Percentiles rank a stretch among this genome's conserved stretches.
Conservation (phyloP, 179 eudicot species). For the Amaranthus tricolor region DNA sequence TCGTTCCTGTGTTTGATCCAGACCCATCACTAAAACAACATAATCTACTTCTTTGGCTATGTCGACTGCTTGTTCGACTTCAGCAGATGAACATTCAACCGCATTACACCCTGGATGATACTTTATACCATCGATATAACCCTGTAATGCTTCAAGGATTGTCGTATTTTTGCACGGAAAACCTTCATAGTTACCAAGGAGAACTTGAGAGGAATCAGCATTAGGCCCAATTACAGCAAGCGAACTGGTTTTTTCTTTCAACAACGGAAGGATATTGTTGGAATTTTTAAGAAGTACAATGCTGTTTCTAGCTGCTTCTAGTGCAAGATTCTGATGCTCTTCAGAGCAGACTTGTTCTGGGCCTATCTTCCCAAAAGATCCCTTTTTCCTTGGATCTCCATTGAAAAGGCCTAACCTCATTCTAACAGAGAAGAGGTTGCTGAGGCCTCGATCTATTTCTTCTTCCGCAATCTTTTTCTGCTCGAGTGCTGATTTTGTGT, state of each 20-base stretch:
- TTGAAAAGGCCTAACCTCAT: conserved; percentile 76
- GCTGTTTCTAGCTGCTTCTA: conserved; percentile 58
- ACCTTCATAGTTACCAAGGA: conserved; percentile 54
- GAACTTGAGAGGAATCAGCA: conserved; percentile 43
- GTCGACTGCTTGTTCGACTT: conserved; percentile 28
- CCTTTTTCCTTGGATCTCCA: conserved; percentile 40
- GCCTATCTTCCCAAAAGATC: conserved; percentile 43
- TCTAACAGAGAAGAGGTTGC: conserved; percentile 46
- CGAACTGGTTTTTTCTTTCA: conserved; percentile 24
- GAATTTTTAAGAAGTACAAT: conserved; percentile 59
- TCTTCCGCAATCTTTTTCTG: conserved; percentile 41
- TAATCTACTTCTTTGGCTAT: conserved; percentile 50
- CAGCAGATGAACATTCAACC: conserved; percentile 40
- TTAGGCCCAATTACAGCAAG: conserved; percentile 65
- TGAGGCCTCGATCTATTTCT: conserved; percentile 45
- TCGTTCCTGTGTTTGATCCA: conserved; percentile 64
- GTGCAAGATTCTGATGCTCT: conserved; percentile 50
- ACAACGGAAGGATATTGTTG: conserved; percentile 44
- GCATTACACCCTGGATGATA: conserved; percentile 45
- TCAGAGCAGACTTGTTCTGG: conserved; percentile 52
- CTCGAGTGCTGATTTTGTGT: conserved; percentile 40
- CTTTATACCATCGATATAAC: conserved; percentile 30
- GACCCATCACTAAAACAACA: conserved; percentile 56
- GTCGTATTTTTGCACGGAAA: conserved; percentile 39
- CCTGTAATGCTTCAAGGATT: conserved; percentile 45